Evolutionary conservation across 805 yeast species (phyloP), one percentile per base, ranked within the genome.

Genomic region (Kurtzmaniella fragi): DNA sequence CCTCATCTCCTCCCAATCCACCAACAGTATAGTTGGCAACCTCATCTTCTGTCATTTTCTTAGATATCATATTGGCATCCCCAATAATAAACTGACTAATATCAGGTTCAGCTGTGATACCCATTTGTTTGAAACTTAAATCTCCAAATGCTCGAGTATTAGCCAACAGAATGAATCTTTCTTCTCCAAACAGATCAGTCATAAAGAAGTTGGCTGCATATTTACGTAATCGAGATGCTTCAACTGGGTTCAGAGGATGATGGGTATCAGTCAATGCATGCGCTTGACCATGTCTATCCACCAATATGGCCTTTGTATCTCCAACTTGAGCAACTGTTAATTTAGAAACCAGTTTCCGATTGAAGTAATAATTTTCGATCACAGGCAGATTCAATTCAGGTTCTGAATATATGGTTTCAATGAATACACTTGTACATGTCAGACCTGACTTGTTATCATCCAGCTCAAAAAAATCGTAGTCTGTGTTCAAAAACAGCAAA

Each of bases 81-180:
- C 95, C 95, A 20, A 89, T 71, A 9, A 84, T 55, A 46, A 68
- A 77, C 40, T 84, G 84, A 14, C 71, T 66, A 35, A 93, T 70
- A 45, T 93, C 97, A 0, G 99, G 99, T 62, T 93, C 98, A 11
- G 96, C 87, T 0, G 90, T 72, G 1, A 93, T 79, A 0, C 99
- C 99, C 56, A 79, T 76, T 28, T 82, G 71, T 59, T 93, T 93
- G 39, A 80, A 95, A 17, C 72, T 67, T 12, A 81, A 53, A 61
- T 93, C 99, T 31, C 99, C 99, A 71, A 93, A 93, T 1, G 96
- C 73, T 47, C 99, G 73, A 1, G 99, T 93, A 54, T 93, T 93
- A 16, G 97, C 96, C 54, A 80, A 82, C 46, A 80, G 75, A 28
- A 84, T 76, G 51, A 82, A 90, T 41, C 98, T 58, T 53, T 84